A percentile compares a stretch with the other conserved stretches of the same genome.
Conservation (phyloP, 1,284 basidiomycete species). For the Jaminaea rosea region DNA sequence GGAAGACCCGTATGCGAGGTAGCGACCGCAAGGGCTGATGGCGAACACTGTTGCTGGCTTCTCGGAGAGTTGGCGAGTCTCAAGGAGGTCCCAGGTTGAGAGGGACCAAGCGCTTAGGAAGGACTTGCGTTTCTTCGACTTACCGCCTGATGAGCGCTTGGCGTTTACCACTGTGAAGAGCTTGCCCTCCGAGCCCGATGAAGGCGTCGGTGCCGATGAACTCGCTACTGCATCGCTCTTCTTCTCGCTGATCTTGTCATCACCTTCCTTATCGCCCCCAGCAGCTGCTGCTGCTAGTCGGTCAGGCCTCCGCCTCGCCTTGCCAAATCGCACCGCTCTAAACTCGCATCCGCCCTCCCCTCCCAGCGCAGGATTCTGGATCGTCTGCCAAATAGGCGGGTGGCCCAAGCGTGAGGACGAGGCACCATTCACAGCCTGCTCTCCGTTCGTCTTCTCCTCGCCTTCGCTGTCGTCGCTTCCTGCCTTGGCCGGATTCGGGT, state of each 20-base stretch:
- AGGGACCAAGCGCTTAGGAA: conserved; percentile 41
- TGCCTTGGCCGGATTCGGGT: conserved; percentile 1
- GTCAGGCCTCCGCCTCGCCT: too few species aligned
- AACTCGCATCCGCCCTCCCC: conserved; percentile 35
- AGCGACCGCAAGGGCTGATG: conserved; percentile 59
- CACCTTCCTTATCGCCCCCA: conserved; percentile 5
- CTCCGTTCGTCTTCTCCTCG: background rate
- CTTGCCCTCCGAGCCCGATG: conserved; percentile 7
- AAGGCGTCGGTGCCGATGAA: too few species aligned
- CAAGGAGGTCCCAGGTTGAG: conserved; percentile 33
- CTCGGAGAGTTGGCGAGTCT: conserved; percentile 33
- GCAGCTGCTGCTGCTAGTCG: background rate
- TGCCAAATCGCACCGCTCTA: conserved; percentile 27
- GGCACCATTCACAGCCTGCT: background rate
- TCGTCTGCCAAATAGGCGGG: conserved; percentile 18
- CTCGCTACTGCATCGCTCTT: too few species aligned
- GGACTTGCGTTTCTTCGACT: conserved; percentile 24
- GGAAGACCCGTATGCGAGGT: conserved; percentile 77
- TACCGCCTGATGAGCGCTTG: conserved; percentile 13
- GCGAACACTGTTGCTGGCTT: conserved; percentile 34
- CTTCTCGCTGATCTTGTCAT: conserved; percentile 12
- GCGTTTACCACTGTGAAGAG: conserved; percentile 40
- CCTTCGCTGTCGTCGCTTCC: background rate
- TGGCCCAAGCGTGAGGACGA: conserved; percentile 1
- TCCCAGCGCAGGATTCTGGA: conserved; percentile 36